Evolutionary conservation across 1,139 yeast species (phyloP).

Genomic region (Meyerozyma carpophila): DNA sequence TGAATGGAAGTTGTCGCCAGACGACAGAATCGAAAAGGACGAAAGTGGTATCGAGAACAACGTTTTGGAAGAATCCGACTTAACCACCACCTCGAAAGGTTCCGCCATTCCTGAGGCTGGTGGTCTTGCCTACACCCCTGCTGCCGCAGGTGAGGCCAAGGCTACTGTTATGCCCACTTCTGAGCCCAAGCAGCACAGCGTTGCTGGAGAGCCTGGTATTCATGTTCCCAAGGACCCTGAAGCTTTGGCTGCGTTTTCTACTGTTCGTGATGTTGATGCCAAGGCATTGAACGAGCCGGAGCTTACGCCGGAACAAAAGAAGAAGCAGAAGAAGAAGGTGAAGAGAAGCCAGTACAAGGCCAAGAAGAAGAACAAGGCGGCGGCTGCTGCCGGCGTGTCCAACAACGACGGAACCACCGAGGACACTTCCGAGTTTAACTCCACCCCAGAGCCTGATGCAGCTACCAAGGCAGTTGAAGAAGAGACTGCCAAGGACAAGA

Average conservation of each 20-base stretch:
- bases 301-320: conserved; percentile 35
- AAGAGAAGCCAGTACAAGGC: conserved; percentile 44
- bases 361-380: conserved; percentile 40
- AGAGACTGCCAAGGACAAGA: neutral
- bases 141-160: conserved; percentile 14
- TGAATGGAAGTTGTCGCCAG: conserved; percentile 51
- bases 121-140: conserved; percentile 2
- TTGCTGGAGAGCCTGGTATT: conserved; percentile 58
- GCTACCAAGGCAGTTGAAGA: conserved; percentile 3
- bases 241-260: conserved; percentile 33
- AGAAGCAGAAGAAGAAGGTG: conserved; percentile 44
- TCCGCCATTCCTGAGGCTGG: conserved; percentile 46
- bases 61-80: conserved; percentile 39
- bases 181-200: conserved; percentile 41
- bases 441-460: conserved; percentile 17
- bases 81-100: conserved; percentile 25
- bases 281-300: conserved; percentile 38
- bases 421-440: conserved; percentile 3
- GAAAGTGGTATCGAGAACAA: conserved; percentile 61
- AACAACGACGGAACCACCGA: conserved; percentile 11
- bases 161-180: conserved; percentile 54
- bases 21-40: conserved; percentile 41
- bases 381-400: conserved; percentile 12
- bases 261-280: conserved; percentile 35
- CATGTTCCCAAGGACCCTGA: conserved; percentile 35